phyloP scores from a whole-genome alignment of 306 rosid species.

The Purshia tridentata region DNA sequence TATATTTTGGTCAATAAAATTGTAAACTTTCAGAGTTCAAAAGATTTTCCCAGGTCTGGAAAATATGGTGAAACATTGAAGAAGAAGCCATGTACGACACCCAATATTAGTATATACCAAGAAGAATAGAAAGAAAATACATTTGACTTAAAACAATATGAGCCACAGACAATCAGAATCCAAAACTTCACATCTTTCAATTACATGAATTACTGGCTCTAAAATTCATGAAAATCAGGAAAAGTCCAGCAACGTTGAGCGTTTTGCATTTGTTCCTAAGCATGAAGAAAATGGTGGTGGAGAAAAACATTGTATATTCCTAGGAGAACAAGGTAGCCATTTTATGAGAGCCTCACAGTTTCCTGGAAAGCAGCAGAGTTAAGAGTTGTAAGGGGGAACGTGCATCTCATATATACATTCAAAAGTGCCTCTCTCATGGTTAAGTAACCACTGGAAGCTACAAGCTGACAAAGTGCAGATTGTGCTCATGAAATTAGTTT shows the following conservation, averaged over 20 bases:
- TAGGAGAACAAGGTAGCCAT: background rate
- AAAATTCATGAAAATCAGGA: background rate
- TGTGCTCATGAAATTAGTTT: background rate
- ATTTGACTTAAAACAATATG: background rate
- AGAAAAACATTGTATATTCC: background rate
- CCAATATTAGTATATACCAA: background rate
- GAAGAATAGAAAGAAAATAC: background rate
- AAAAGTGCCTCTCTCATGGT: background rate
- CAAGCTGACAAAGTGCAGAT: conserved; percentile 2
- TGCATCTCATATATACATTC: background rate
- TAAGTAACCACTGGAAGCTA: conserved; percentile 12
- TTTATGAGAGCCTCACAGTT: conserved; percentile 18
- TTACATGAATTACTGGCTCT: background rate
- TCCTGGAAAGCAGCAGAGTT: conserved; percentile 11
- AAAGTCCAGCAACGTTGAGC: background rate
- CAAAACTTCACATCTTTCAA: background rate
- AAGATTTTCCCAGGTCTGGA: too few species aligned
- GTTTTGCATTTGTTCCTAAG: background rate
- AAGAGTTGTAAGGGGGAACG: background rate
- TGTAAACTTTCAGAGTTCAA: too few species aligned
- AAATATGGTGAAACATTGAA: too few species aligned
- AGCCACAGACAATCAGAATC: background rate
- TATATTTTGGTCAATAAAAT: too few species aligned
- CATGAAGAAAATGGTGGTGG: background rate
- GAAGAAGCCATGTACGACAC: background rate